phyloP scores from a whole-genome alignment of 352 stramenopile genomes.

The Phytophthora sojae region DNA sequence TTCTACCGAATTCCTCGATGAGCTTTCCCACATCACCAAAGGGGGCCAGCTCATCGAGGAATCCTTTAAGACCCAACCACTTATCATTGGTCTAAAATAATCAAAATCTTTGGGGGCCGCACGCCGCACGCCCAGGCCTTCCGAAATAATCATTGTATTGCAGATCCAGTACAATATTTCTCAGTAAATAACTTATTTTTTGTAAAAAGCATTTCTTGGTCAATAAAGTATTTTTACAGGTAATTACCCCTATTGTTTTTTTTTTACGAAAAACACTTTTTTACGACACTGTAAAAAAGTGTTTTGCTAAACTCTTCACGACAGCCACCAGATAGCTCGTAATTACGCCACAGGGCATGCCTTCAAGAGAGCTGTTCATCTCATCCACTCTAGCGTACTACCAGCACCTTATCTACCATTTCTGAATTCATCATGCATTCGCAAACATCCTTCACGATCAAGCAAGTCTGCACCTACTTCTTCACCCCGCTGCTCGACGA shows the following conservation, averaged over 20 bases:
- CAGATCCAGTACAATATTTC: no score
- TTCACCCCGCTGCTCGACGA: no score
- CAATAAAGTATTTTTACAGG: not conserved
- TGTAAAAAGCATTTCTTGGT: not conserved
- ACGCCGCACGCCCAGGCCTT: no score
- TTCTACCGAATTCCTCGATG: no score
- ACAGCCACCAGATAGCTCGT: not conserved
- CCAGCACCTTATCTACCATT: no score
- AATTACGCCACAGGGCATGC: not conserved
- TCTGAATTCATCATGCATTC: no score
- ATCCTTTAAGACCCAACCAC: not conserved
- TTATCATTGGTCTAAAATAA: not conserved
- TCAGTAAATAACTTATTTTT: conserved; percentile 10
- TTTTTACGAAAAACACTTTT: not conserved
- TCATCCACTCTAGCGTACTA: not conserved
- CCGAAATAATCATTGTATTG: no score
- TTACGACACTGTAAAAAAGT: not conserved
- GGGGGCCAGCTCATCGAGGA: not conserved
- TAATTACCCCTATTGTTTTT: not conserved
- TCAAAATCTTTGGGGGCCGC: not conserved
- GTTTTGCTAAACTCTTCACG: not conserved
- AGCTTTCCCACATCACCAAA: no score
- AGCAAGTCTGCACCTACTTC: no score
- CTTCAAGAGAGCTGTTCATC: not conserved
- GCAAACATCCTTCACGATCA: no score